Base-by-base conservation (phyloP, 2,329 filamentous ascomycete genomes). In the Pseudogymnoascus sp. region DNA sequence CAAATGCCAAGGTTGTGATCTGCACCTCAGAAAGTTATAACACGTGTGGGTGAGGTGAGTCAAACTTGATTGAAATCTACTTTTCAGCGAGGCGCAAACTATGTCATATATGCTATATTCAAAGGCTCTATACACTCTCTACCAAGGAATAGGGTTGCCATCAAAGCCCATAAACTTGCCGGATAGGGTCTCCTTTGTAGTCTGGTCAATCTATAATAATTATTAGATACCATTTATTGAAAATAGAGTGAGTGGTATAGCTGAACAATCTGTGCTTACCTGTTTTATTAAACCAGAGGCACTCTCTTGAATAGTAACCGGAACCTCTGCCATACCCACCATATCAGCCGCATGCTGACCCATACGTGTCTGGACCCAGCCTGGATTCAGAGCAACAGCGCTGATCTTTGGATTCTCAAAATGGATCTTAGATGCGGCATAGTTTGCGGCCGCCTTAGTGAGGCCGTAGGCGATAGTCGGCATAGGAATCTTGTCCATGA, bases 341-440 rank as follows among this genome's bases (percentile, higher is more conserved):
- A 40, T 58, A 54, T 68, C 63, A 0, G 76, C 75, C 35, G 70
- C 74, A 0, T 57, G 61, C 61, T 75, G 74, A 0, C 77, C 77
- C 69, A 77, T 75, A 4, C 74, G 74, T 0, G 77, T 79, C 62
- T 76, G 72, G 0, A 77, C 74, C 67, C 73, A 75, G 66, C 70
- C 69, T 7, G 70, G 70, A 67, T 71, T 68, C 1, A 71, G 47
- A 39, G 67, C 66, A 15, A 76, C 66, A 1, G 70, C 63, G 8
- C 71, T 69, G 8, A 79, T 33, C 63, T 63, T 70, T 69, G 9
- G 68, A 63, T 74, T 65, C 63, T 77, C 75, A 47, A 73, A 70
- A 67, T 75, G 69, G 7, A 75, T 63, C 61, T 75, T 75, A 24
- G 68, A 64, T 4, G 71, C 68, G 58, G 75, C 66, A 59, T 66